A percentile compares a stretch with the other conserved stretches of the same genome.
These are phyloP conservation scores for Cardamine occulta DNA, from an alignment of 345 rosid genomes.

Conservation along the genomic window DNA sequence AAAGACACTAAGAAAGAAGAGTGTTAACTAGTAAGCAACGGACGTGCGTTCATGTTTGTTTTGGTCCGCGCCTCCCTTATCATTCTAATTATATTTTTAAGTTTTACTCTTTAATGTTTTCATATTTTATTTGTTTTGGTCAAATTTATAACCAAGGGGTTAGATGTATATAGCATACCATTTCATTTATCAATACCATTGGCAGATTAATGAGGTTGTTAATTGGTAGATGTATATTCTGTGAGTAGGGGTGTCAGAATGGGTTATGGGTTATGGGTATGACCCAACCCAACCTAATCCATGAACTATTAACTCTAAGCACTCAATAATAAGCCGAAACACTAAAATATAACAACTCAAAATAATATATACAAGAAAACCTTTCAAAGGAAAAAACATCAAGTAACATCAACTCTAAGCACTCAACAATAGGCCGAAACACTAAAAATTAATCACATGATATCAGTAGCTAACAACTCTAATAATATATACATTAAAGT, in stretches of 20 bases:
- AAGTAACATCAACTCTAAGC: not conserved
- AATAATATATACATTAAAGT: not conserved
- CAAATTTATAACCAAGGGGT: not conserved
- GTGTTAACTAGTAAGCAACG: conserved; percentile 19
- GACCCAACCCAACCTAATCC: no score
- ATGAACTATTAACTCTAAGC: not conserved
- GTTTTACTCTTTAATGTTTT: not conserved
- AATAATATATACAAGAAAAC: not conserved
- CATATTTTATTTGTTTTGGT: not conserved
- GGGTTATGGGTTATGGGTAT: no score
- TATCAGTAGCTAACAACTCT: not conserved
- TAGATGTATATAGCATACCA: not conserved
- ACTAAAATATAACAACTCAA: not conserved
- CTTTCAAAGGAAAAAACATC: not conserved
- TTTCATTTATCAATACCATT: not conserved
- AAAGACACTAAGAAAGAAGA: conserved; percentile 41
- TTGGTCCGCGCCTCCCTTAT: conserved; percentile 31
- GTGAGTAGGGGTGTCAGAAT: no score
- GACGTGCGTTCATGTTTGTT: conserved; percentile 41
- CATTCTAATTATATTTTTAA: not conserved
- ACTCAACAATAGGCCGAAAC: not conserved
- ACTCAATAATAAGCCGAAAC: not conserved
- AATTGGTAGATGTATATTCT: no score
- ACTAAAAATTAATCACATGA: not conserved
- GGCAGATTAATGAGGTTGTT: not conserved